Percentiles rank a stretch among this genome's conserved stretches.
phyloP scores from a whole-genome alignment of 257 asterid genomes.

The Marsdenia floribunda region DNA sequence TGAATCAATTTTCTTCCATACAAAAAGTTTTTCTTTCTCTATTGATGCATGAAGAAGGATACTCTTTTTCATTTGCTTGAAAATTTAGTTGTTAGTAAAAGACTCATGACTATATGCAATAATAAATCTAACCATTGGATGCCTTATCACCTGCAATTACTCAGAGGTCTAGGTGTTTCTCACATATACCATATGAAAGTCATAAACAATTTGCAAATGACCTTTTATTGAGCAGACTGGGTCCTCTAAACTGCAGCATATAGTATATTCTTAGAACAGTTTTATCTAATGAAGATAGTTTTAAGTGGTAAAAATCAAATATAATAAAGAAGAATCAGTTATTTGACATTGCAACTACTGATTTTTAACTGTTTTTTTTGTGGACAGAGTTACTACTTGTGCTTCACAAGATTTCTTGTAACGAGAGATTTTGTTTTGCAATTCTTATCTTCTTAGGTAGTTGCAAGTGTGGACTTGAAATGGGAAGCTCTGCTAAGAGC shows the following conservation, averaged over 20 bases:
- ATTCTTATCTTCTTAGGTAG: conserved; percentile 40
- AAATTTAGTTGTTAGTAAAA: not conserved
- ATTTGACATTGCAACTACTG: not conserved
- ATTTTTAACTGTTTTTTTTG: not conserved
- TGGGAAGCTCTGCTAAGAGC: conserved; percentile 82
- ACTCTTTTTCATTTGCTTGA: not conserved
- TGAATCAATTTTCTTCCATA: not conserved
- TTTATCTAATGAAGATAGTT: not conserved
- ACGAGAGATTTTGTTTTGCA: not conserved
- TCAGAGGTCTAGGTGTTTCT: not conserved
- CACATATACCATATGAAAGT: not conserved
- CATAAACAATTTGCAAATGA: not conserved
- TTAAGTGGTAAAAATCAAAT: not conserved
- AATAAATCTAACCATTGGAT: not conserved
- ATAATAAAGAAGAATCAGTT: not conserved
- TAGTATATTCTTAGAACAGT: not conserved
- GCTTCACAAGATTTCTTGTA: not conserved
- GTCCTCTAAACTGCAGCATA: not conserved
- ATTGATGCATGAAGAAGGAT: not conserved
- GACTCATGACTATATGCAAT: not conserved
- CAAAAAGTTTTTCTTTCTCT: not conserved
- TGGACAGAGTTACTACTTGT: not conserved
- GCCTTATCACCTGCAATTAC: not conserved
- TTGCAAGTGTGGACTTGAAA: conserved; percentile 78
- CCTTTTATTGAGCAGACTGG: not conserved